Evolutionary conservation across 2,329 filamentous ascomycete species (phyloP), one percentile per base, ranked within the genome.

Genomic region (Fusarium brevicatenulatum): DNA sequence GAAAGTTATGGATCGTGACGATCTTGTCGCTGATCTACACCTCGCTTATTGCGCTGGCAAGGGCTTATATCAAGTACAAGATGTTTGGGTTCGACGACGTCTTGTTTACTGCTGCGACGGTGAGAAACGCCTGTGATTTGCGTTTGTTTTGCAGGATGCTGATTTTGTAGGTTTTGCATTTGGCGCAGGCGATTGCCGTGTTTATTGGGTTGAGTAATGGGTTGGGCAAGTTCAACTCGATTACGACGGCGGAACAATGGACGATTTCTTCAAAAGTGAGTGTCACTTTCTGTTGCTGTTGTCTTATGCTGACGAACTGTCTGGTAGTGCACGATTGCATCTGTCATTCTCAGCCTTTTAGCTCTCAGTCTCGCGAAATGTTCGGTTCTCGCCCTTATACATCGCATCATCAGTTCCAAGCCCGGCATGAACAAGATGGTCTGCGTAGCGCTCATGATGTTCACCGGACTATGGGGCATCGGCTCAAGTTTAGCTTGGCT

Each of bases 1-100:
- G 73, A 7, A 60, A 73, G 44, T 30, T 76, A 32, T 76, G 73
- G 73, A 76, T 76, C 50, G 43, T 76, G 19, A 71, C 73, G 1
- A 73, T 74, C 21, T 30, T 76, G 46, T 72, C 73, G 10, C 61
- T 76, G 42, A 74, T 76, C 61, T 76, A 76, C 61, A 66, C 47
- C 32, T 25, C 49, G 19, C 63, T 71, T 63, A 64, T 76, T 21
- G 69, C 58, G 5, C 25, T 54, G 25, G 66, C 71, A 13, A 61
- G 74, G 37, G 53, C 63, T 6, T 76, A 73, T 25, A 75, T 76
- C 63, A 76, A 76, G 44, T 72, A 71, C n/a, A 40, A 62, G 12
- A 76, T 76, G 73, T 63, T 74, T 25, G 73, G 74, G 3, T 59
- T 71, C 18, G 74, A 76, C 15, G 74, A 76, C 25, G 28, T 46